Conservation (phyloP, 306 rosid genomes). For the Begonia loranthoides region DNA sequence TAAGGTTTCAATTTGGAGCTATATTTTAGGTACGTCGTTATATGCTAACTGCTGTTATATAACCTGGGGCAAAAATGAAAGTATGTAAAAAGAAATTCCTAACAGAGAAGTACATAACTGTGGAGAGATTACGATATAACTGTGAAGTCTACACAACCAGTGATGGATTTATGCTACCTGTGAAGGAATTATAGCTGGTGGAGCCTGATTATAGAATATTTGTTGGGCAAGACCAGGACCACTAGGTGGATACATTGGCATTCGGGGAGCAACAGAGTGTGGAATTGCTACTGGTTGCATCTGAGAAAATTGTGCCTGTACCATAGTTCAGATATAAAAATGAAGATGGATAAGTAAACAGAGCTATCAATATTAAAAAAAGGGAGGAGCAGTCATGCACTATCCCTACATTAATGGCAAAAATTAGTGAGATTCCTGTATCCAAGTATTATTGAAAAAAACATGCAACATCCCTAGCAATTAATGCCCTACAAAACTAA, state of each 20-base stretch:
- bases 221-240: slow-evolving; percentile 97
- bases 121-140: not conserved
- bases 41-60: too few relatives aligned
- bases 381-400: not conserved
- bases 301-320: slow-evolving; percentile 84
- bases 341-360: not conserved
- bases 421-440: not conserved
- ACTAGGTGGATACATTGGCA: slow-evolving; percentile 96
- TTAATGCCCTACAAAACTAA: too few relatives aligned
- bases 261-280: slow-evolving; percentile 85
- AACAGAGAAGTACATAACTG: too few relatives aligned
- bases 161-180: slow-evolving; percentile 41
- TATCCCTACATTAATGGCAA: not conserved
- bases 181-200: slow-evolving; percentile 93
- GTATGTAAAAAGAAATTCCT: too few relatives aligned
- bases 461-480: too few relatives aligned
- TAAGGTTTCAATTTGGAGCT: too few relatives aligned
- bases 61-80: too few relatives aligned
- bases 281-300: slow-evolving; percentile 84
- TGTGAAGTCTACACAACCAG: not conserved
- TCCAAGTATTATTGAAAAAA: too few relatives aligned
- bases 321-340: not conserved
- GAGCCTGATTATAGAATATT: slow-evolving; percentile 91
- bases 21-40: too few relatives aligned
- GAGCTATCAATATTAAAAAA: not conserved